These are phyloP conservation scores for Saccharomyces hybrid DNA, from an alignment of 1,139 yeast species.

Conservation along the genomic window DNA sequence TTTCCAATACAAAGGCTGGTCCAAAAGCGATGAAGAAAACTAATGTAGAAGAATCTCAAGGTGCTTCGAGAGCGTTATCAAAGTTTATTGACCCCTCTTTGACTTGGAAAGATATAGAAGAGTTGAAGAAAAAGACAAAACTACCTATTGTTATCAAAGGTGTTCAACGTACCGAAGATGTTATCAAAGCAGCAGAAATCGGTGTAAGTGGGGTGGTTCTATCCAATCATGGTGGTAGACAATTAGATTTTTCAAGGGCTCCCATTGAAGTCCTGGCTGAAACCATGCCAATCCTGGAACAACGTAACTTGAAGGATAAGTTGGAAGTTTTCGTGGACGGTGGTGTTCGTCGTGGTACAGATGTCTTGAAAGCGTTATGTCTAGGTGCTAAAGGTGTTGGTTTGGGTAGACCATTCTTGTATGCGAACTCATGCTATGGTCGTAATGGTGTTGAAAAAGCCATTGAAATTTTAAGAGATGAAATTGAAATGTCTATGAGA, in stretches of 20 bases:
- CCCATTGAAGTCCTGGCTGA: constrained; percentile 65
- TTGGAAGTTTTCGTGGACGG: constrained; percentile 45
- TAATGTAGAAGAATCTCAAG: constrained; percentile 51
- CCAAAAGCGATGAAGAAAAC: constrained; percentile 29
- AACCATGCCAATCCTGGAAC: constrained; percentile 47
- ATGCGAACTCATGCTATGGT: constrained; percentile 67
- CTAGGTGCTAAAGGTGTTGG: constrained; percentile 75
- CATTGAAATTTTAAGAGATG: constrained; percentile 71
- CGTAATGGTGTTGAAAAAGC: constrained; percentile 74
- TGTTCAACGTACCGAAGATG: constrained; percentile 61
- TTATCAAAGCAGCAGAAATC: constrained; percentile 56
- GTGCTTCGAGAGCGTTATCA: constrained; percentile 83
- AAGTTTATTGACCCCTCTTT: constrained; percentile 79
- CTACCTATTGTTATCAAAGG: constrained; percentile 57
- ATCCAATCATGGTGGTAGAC: constrained; percentile 74
- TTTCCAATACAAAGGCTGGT: constrained; percentile 39
- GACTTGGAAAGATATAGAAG: constrained; percentile 44
- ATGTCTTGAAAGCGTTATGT: constrained; percentile 59
- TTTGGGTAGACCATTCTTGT: constrained; percentile 63
- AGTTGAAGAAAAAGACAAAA: constrained; percentile 35
- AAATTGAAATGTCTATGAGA: constrained; percentile 82
- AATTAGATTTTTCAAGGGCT: constrained; percentile 58
- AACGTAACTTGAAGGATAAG: constrained; percentile 43
- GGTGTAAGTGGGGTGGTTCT: constrained; percentile 70
- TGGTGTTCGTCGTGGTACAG: constrained; percentile 60